These are phyloP conservation scores for Elsinoe necatrix DNA, from an alignment of 2,329 filamentous ascomycete genomes.

Conservation along the genomic window DNA sequence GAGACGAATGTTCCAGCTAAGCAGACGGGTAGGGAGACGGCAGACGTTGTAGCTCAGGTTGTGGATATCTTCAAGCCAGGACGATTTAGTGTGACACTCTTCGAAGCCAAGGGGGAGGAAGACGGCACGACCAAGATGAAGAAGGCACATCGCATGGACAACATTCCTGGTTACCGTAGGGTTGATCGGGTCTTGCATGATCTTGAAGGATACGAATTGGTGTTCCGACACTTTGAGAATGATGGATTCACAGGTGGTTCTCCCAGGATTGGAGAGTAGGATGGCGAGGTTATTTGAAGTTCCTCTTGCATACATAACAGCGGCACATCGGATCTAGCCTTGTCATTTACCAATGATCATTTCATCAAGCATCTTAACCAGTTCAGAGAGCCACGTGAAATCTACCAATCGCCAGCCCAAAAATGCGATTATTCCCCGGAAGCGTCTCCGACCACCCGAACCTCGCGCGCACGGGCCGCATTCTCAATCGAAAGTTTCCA, in stretches of 20 bases:
- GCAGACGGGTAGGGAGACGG: slow-evolving; percentile 79
- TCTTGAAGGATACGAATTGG: slow-evolving; percentile 91
- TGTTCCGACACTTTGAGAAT: slow-evolving; percentile 93
- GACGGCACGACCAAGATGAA: slow-evolving; percentile 33
- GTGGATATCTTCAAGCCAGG: slow-evolving; percentile 94
- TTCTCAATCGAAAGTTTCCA: slow-evolving; percentile 15
- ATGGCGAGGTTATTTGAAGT: not conserved
- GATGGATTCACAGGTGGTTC: slow-evolving; percentile 67
- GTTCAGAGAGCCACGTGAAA: not conserved
- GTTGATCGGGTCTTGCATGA: slow-evolving; percentile 95
- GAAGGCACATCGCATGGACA: slow-evolving; percentile 55
- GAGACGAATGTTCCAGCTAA: slow-evolving; percentile 93
- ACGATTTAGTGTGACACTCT: slow-evolving; percentile 94
- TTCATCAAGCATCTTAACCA: not conserved
- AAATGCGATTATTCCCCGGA: slow-evolving; percentile 14
- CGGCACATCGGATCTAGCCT: not conserved
- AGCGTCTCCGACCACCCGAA: not conserved
- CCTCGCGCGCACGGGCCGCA: slow-evolving; percentile 13
- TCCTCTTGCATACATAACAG: not conserved
- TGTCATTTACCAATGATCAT: not conserved
- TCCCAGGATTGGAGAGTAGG: slow-evolving; percentile 51
- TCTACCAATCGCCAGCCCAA: not conserved
- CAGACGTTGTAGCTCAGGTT: slow-evolving; percentile 86
- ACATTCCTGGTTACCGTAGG: slow-evolving; percentile 75
- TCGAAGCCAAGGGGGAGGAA: slow-evolving; percentile 67